Percentiles rank a stretch among this genome's conserved stretches.
These are phyloP conservation scores for Ceratocystis destructans DNA, from an alignment of 2,329 filamentous ascomycete species.

Conservation along the genomic window DNA sequence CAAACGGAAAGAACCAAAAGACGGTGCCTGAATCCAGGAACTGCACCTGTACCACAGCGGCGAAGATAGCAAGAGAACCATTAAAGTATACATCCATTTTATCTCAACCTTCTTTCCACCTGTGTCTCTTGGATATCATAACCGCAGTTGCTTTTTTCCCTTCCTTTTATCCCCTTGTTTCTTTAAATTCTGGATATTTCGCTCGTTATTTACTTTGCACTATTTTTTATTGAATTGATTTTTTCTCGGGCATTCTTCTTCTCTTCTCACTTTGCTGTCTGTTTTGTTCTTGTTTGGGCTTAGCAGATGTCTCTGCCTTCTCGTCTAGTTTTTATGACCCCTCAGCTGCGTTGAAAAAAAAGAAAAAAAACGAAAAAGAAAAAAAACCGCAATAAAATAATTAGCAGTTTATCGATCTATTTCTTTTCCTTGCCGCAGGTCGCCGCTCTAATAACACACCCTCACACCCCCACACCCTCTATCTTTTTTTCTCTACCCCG, in stretches of 20 bases:
- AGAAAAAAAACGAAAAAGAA: no score
- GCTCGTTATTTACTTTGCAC: neutral
- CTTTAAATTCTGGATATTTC: neutral
- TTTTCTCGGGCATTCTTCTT: neutral
- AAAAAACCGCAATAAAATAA: no score
- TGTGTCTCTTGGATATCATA: neutral
- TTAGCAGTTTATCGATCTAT: neutral
- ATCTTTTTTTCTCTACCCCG: neutral
- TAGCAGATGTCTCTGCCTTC: constrained; percentile 12
- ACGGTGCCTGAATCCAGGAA: constrained; percentile 1
- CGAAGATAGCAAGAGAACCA: no score
- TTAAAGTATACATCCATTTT: neutral
- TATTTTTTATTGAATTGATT: neutral
- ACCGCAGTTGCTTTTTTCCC: neutral
- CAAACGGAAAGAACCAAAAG: neutral
- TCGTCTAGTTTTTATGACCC: constrained; percentile 13
- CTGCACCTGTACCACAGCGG: neutral
- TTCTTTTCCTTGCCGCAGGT: neutral
- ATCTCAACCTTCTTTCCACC: neutral
- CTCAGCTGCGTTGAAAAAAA: neutral
- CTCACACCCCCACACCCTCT: neutral
- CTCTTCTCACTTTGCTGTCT: neutral
- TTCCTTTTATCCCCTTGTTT: neutral
- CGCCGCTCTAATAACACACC: neutral
- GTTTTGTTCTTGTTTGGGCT: constrained; percentile 8